Evolutionary conservation across 352 stramenopile species (phyloP).

Genomic region (Globisporangium takayamanum): DNA sequence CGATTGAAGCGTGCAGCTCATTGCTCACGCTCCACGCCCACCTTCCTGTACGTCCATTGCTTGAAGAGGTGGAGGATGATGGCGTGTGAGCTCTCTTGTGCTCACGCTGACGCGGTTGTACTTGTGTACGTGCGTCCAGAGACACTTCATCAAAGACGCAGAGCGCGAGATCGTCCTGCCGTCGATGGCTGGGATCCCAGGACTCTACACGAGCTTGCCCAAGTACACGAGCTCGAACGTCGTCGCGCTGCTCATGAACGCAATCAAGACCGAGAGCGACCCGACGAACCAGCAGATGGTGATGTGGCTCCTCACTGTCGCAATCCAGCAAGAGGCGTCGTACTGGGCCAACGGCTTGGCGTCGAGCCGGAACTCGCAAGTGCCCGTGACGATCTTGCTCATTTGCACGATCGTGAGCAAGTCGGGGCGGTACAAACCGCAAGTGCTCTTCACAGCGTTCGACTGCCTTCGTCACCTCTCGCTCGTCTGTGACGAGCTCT

Average conservation of each 20-base stretch:
- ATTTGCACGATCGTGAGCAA: slow-evolving; percentile 85
- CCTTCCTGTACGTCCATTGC: slow-evolving; percentile 34
- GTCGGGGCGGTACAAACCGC: slow-evolving; percentile 72
- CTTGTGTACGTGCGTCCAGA: slow-evolving; percentile 16
- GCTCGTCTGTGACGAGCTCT: slow-evolving; percentile 70
- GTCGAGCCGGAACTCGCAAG: slow-evolving; percentile 80
- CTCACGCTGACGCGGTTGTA: neutral
- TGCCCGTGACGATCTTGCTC: slow-evolving; percentile 77
- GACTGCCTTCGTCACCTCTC: slow-evolving; percentile 81
- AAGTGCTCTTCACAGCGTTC: slow-evolving; percentile 81
- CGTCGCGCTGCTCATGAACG: slow-evolving; percentile 74
- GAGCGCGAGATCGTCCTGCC: slow-evolving; percentile 59
- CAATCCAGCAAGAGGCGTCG: slow-evolving; percentile 81
- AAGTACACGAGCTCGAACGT: slow-evolving; percentile 86
- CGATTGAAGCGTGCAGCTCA: slow-evolving; percentile 77
- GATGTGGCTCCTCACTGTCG: slow-evolving; percentile 82
- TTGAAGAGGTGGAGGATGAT: neutral
- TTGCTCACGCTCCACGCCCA: slow-evolving; percentile 79
- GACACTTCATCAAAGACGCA: slow-evolving; percentile 73
- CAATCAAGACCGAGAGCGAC: slow-evolving; percentile 75
- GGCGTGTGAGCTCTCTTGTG: neutral
- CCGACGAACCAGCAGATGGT: slow-evolving; percentile 88
- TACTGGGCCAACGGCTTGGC: slow-evolving; percentile 76
- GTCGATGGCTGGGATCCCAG: slow-evolving; percentile 57
- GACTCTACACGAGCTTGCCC: slow-evolving; percentile 72